phyloP scores from a whole-genome alignment of 768 basidiomycete species.

The Lactarius tabidus region DNA sequence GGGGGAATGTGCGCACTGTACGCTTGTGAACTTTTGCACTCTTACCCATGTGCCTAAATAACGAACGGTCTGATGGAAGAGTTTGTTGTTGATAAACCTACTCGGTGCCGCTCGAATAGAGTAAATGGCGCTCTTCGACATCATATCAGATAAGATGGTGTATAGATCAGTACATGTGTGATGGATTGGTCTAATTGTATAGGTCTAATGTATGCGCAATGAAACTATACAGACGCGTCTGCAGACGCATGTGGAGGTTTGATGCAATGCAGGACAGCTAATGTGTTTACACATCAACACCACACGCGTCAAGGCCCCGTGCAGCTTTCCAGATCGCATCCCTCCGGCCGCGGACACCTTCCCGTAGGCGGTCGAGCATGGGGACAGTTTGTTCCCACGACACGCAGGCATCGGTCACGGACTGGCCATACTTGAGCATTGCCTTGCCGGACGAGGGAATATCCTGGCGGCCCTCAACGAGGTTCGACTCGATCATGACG shows the following conservation, averaged over 20 bases:
- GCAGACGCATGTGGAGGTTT: neutral
- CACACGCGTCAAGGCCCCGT: slow-evolving; percentile 25
- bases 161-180: slow-evolving; percentile 7
- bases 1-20: slow-evolving; percentile 37
- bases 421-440: slow-evolving; percentile 77
- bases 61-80: neutral
- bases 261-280: neutral
- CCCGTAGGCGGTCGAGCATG: slow-evolving; percentile 77
- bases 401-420: slow-evolving; percentile 86
- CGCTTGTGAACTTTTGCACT: slow-evolving; percentile 66
- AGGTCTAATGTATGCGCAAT: slow-evolving; percentile 1
- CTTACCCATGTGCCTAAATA: slow-evolving; percentile 44
- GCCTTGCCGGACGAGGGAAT: slow-evolving; percentile 69
- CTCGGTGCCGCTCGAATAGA: neutral
- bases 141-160: slow-evolving; percentile 18
- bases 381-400: slow-evolving; percentile 87
- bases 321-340: slow-evolving; percentile 39
- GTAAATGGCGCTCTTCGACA: neutral
- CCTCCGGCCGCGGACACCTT: slow-evolving; percentile 78
- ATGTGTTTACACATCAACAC: slow-evolving; percentile 5
- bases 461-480: slow-evolving; percentile 83
- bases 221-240: neutral
- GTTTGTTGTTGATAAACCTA: neutral
- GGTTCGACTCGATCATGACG: slow-evolving; percentile 94
- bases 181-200: neutral